Conservation (phyloP, 2,329 filamentous ascomycete species). For the Tolypocladium inflatum region DNA sequence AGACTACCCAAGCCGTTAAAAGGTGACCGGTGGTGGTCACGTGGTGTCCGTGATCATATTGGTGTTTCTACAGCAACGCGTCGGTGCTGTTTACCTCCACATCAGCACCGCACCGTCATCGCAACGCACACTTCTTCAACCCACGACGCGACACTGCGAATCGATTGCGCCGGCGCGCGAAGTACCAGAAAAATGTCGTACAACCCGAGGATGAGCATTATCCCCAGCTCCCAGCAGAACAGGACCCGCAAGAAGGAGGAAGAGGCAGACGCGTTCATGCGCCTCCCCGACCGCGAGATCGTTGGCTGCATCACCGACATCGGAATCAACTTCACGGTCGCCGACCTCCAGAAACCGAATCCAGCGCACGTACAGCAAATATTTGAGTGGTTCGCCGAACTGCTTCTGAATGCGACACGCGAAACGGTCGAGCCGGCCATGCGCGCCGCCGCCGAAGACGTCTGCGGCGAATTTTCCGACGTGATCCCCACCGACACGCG, state of each 20-base stretch:
- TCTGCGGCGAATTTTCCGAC: slow-evolving; percentile 77
- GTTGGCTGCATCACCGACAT: slow-evolving; percentile 97
- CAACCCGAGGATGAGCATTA: slow-evolving; percentile 52
- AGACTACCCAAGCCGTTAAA: background rate
- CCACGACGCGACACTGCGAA: background rate
- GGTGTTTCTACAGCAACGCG: slow-evolving; percentile 7
- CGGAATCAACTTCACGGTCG: slow-evolving; percentile 76
- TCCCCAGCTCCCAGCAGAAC: slow-evolving; percentile 38
- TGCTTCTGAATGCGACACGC: slow-evolving; percentile 86
- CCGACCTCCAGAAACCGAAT: slow-evolving; percentile 89
- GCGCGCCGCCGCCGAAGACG: slow-evolving; percentile 80
- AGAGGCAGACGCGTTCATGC: slow-evolving; percentile 50
- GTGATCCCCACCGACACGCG: slow-evolving; percentile 80
- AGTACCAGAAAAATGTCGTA: slow-evolving; percentile 37
- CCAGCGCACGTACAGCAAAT: slow-evolving; percentile 93
- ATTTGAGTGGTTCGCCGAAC: slow-evolving; percentile 93
- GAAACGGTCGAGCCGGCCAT: slow-evolving; percentile 93
- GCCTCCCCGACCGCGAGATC: slow-evolving; percentile 65
- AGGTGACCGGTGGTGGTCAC: background rate
- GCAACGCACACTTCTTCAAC: background rate
- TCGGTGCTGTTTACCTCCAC: background rate
- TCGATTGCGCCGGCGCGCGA: background rate
- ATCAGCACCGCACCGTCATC: background rate
- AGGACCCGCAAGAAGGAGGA: slow-evolving; percentile 50
- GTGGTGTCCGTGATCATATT: background rate